phyloP scores from a whole-genome alignment of 345 rosid species.

The Microthlaspi erraticum region DNA sequence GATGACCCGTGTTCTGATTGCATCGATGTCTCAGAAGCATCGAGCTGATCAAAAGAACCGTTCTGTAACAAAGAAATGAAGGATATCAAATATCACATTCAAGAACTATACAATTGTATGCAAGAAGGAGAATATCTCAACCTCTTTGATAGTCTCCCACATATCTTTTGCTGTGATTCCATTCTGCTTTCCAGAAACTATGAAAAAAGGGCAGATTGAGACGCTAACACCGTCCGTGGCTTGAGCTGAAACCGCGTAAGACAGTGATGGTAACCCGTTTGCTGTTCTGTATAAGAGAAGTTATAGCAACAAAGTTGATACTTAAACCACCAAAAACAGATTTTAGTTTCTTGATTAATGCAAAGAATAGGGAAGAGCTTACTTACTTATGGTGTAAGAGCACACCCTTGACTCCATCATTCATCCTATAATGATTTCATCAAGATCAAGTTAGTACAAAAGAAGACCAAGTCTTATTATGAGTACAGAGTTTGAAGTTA shows the following conservation, averaged over 20 bases:
- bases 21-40: slow-evolving; percentile 44
- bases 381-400: slow-evolving; percentile 84
- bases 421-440: slow-evolving; percentile 56
- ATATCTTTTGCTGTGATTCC: slow-evolving; percentile 80
- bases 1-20: slow-evolving; percentile 82
- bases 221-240: slow-evolving; percentile 64
- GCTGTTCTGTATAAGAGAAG: slow-evolving; percentile 61
- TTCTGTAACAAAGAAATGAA: slow-evolving; percentile 50
- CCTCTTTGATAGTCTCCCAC: slow-evolving; percentile 91
- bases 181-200: slow-evolving; percentile 64
- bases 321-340: too few species aligned
- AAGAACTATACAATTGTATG: neutral
- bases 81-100: neutral
- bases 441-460: slow-evolving; percentile 14
- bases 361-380: slow-evolving; percentile 38
- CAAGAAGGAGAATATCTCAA: slow-evolving; percentile 28
- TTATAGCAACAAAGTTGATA: too few species aligned
- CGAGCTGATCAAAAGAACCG: slow-evolving; percentile 70
- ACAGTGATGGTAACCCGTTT: slow-evolving; percentile 55
- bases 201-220: slow-evolving; percentile 77
- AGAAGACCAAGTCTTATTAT: neutral
- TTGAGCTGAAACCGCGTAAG: slow-evolving; percentile 78
- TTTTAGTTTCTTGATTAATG: neutral
- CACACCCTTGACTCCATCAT: slow-evolving; percentile 68
- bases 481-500: neutral